Evolutionary conservation across 352 stramenopile genomes (phyloP), one percentile per base, ranked within the genome.

Genomic region (Discostella stelligera): DNA sequence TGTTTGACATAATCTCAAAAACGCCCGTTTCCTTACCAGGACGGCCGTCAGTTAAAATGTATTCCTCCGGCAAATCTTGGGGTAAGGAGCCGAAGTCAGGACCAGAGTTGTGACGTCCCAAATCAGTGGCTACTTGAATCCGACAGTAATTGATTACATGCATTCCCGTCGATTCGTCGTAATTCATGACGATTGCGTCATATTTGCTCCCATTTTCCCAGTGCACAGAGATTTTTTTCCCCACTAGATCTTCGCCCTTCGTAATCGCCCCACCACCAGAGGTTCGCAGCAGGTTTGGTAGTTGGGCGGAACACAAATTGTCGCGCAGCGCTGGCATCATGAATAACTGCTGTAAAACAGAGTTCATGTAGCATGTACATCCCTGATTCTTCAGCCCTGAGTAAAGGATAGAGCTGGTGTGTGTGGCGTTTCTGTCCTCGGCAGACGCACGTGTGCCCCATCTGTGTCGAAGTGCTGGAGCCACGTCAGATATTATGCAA

Each of bases 321-420:
- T 90, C 85, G 0, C 84, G 78, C 14, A 94, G 59, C n/a, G 86
- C 87, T 13, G 87, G 81, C 89, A 95, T 94, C 90, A 95, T 95
- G 61, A 94, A 99, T 46, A 99, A 86, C 71, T 98, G 96, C 75
- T 99, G 97, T 2, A 99, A 79, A 0, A 99, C 86, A 0, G 95
- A 96, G 84, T 99, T 99, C 96, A 99, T 98, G 90, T 99, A 99
- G 88, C 97, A 99, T 9, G 98, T 98, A 70, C 96, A 98, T 7
- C 97, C 97, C 54, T 98, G 96, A 75, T 99, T 99, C 49, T 96
- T 93, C 0, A 99, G 85, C 7, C 97, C 97, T 46, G 87, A 90
- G 68, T 92, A 94, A 63, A 85, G 90, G n/a, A 87, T 79, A 27
- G 75, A 69, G 53, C 69, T 82, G 14, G 48, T 79, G 41, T 64